Evolutionary conservation across 192 early-diverging fungal genomes (phyloP), one percentile per base, ranked within the genome.

Genomic region (Cladochytrium replicatum): DNA sequence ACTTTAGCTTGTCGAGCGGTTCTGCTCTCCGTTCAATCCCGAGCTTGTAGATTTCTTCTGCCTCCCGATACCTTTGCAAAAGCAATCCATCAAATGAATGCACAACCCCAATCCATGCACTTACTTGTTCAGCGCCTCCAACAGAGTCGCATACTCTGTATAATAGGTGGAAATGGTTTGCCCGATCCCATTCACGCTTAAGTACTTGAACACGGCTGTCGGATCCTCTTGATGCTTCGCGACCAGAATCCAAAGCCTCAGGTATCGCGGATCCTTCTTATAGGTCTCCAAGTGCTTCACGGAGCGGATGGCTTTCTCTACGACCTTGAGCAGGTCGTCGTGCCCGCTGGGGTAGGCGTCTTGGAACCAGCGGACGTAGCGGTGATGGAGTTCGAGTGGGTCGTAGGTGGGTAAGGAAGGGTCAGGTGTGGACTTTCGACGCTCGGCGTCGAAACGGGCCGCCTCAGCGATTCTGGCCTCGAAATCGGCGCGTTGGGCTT

Each of bases 141-240:
- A 45, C 3, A 72, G 52, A 7, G 54, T 59, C 0, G 81, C 85
- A 49, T 88, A 87, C 46, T 88, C 86, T 45, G 84, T 78, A 49
- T 92, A 94, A 32, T 70, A 79, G n/a, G 75, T 34, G 0, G 86
- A 69, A 22, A 78, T 55, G 29, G 68, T 61, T 11, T 60, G 48
- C 0, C 87, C 91, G 44, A 94, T 89, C 9, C 66, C 60, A 45
- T 89, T 88, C 17, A 66, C 48, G 24, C 70, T 39, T 45, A 94
- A 68, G 48, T 80, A 91, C 52, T 76, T 75, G 59, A 89, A 92
- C 23, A 90, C 66, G 0, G 87, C 83, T 5, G 74, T 66, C 22
- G 80, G 73, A 26, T 76, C 66, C 0, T 57, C 41, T 0, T 60
- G 59, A 6, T 63, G 30, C 0, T 67, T 46, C 0, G 73, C 77